phyloP scores from a whole-genome alignment of 768 basidiomycete species.

The Cyclocybe aegerita region DNA sequence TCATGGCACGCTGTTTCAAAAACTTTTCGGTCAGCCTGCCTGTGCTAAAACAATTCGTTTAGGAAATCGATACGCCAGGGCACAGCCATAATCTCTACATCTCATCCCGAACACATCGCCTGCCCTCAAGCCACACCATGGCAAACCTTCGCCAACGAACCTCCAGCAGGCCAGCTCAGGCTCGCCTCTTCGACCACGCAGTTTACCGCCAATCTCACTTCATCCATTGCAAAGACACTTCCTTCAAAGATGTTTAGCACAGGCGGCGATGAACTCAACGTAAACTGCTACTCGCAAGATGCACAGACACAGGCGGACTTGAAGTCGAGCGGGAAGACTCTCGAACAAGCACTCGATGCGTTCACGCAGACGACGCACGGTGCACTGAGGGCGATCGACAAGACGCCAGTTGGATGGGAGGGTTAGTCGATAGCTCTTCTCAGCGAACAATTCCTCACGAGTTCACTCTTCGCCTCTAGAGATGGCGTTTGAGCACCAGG shows the following conservation, averaged over 20 bases:
- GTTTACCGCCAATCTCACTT: constrained; percentile 58
- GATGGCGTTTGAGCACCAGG: constrained; percentile 59
- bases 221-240: constrained; percentile 48
- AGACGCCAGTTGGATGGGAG: constrained; percentile 85
- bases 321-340: constrained; percentile 44
- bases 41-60: not conserved
- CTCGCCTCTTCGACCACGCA: constrained; percentile 62
- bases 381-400: constrained; percentile 52
- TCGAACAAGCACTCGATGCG: constrained; percentile 61
- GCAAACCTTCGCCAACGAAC: constrained; percentile 64
- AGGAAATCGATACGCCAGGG: constrained; percentile 86
- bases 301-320: constrained; percentile 55
- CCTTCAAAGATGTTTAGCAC: constrained; percentile 70
- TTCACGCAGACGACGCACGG: constrained; percentile 65
- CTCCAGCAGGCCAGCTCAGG: constrained; percentile 82
- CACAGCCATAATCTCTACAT: constrained; percentile 64
- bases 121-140: constrained; percentile 60
- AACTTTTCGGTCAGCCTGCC: constrained; percentile 5
- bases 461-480: constrained; percentile 45
- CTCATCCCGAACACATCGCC: constrained; percentile 76
- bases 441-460: constrained; percentile 24
- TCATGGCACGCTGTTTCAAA: constrained; percentile 47
- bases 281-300: constrained; percentile 65
- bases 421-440: constrained; percentile 30
- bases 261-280: constrained; percentile 82